Conservation (phyloP, 1,139 yeast genomes). For the Yamadazyma triangularis region DNA sequence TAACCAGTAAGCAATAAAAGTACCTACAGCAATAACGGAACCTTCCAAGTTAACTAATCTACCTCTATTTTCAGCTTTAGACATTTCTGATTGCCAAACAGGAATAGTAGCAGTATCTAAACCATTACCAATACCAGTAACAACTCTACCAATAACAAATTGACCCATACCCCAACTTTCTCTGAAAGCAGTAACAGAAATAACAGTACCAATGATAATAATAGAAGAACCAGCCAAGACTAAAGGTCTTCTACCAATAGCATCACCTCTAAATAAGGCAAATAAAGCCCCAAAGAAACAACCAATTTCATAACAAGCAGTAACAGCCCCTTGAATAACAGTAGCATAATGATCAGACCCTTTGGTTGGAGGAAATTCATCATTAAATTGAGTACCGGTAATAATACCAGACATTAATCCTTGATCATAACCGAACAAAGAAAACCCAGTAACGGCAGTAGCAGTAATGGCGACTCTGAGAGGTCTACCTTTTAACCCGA, state of each 20-base stretch:
- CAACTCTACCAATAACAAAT: conserved; percentile 43
- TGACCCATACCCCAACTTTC: conserved; percentile 50
- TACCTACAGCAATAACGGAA: conserved; percentile 53
- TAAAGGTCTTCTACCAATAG: conserved; percentile 42
- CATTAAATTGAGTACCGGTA: conserved; percentile 54
- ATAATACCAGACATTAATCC: conserved; percentile 73
- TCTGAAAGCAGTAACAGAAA: conserved; percentile 46
- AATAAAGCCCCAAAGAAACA: conserved; percentile 66
- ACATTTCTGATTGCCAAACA: conserved; percentile 33
- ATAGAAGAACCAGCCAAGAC: conserved; percentile 35
- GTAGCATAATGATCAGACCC: conserved; percentile 16
- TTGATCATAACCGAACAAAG: conserved; percentile 71
- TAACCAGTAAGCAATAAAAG: conserved; percentile 23
- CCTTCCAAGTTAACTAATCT: conserved; percentile 65
- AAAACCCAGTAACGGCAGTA: conserved; percentile 60
- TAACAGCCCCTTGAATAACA: conserved; percentile 62
- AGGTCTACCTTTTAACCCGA: conserved; percentile 44
- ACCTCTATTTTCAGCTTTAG: conserved; percentile 35
- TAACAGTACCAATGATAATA: conserved; percentile 40
- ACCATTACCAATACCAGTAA: conserved; percentile 42
- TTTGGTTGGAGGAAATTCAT: conserved; percentile 52
- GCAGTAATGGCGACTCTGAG: conserved; percentile 44
- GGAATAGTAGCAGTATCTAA: conserved; percentile 37
- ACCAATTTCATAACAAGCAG: conserved; percentile 70
- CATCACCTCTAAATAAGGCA: conserved; percentile 34